These are phyloP conservation scores for Mycosphaerella sp. DNA, from an alignment of 2,329 filamentous ascomycete genomes.

Conservation along the genomic window DNA sequence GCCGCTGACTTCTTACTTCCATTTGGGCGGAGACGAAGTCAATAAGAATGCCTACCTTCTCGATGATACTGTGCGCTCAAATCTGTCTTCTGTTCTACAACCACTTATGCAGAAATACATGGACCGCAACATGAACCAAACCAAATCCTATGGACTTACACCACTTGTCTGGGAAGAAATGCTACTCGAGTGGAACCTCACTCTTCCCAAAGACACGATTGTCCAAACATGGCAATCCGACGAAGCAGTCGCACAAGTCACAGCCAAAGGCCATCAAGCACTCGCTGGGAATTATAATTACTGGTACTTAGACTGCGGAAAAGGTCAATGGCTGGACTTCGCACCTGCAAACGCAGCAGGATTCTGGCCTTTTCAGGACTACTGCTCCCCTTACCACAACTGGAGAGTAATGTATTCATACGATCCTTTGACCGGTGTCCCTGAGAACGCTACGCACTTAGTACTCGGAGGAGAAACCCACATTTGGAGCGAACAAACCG, in stretches of 20 bases:
- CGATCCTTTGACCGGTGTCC: slow-evolving; percentile 63
- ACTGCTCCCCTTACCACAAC: slow-evolving; percentile 72
- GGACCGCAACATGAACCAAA: slow-evolving; percentile 60
- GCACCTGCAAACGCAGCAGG: slow-evolving; percentile 46
- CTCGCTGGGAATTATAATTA: slow-evolving; percentile 71
- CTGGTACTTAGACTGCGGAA: slow-evolving; percentile 73
- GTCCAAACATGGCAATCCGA: slow-evolving; percentile 73
- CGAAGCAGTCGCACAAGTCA: slow-evolving; percentile 55
- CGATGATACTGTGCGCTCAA: slow-evolving; percentile 66
- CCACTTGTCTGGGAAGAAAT: slow-evolving; percentile 90
- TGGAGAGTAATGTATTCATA: slow-evolving; percentile 79
- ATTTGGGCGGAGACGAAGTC: slow-evolving; percentile 83
- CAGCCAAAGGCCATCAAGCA: slow-evolving; percentile 60
- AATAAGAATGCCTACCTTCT: slow-evolving; percentile 68
- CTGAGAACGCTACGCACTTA: slow-evolving; percentile 55
- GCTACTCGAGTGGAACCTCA: slow-evolving; percentile 70
- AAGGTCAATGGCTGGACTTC: slow-evolving; percentile 73
- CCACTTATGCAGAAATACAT: slow-evolving; percentile 75
- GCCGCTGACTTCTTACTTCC: slow-evolving; percentile 69
- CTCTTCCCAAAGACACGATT: slow-evolving; percentile 62
- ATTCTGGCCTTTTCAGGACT: slow-evolving; percentile 70
- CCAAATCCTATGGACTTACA: slow-evolving; percentile 56
- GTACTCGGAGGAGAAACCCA: slow-evolving; percentile 77
- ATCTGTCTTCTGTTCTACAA: slow-evolving; percentile 57
- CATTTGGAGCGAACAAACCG: slow-evolving; percentile 74